Conservation (phyloP, 139 green algal species). For the Picochlorum sp. region DNA sequence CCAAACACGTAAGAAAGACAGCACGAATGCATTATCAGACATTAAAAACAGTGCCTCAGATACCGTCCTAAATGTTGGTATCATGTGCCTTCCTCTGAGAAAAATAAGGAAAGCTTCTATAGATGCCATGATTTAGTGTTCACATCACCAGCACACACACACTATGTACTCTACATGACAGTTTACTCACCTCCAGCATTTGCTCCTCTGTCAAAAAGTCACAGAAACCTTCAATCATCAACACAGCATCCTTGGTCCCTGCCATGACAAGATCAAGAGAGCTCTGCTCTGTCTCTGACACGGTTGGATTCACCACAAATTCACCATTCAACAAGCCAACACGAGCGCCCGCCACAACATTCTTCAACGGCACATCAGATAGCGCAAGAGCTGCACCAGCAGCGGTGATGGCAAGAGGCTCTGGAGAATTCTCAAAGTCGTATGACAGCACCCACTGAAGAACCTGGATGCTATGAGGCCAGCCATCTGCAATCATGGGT, state of each 20-base stretch:
- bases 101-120: constrained; percentile 1
- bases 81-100: constrained; percentile 7
- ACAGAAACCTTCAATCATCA: constrained; percentile 98
- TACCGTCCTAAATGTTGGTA: constrained; percentile 30
- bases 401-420: constrained; percentile 91
- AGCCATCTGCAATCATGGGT: constrained; percentile 86
- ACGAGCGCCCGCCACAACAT: constrained; percentile 77
- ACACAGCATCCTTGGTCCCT: constrained; percentile 76
- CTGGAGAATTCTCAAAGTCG: constrained; percentile 65
- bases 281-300: constrained; percentile 46
- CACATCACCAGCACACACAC: constrained; percentile 7
- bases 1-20: not conserved
- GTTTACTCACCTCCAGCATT: constrained; percentile 63
- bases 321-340: constrained; percentile 59
- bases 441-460: constrained; percentile 77
- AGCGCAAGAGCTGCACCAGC: constrained; percentile 72
- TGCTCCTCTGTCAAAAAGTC: constrained; percentile 88
- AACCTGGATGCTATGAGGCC: constrained; percentile 83
- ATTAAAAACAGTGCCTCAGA: constrained; percentile 16
- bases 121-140: constrained; percentile 18
- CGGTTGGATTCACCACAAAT: constrained; percentile 80
- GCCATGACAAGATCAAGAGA: constrained; percentile 84
- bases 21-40: not conserved
- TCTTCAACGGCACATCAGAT: constrained; percentile 75
- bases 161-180: not conserved